A percentile compares a stretch with the other conserved stretches of the same genome.
phyloP scores from a whole-genome alignment of 208 protist genomes.

The Trypanosomatidae sp. region DNA sequence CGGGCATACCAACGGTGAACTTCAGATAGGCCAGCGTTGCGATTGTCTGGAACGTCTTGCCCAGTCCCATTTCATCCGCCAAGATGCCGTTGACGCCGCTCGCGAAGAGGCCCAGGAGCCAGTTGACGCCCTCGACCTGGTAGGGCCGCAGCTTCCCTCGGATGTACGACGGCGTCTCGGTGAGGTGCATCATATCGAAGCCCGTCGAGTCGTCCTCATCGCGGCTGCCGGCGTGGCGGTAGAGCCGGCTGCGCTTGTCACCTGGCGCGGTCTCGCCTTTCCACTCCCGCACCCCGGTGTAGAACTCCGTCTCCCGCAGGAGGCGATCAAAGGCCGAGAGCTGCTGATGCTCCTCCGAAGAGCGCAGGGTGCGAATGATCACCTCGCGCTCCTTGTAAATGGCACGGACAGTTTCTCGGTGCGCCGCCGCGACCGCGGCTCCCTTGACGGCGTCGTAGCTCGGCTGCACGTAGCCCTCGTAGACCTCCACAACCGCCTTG shows the following conservation, averaged over 20 bases:
- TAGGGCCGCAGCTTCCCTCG: constrained; percentile 95
- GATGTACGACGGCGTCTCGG: constrained; percentile 89
- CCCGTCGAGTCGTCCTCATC: constrained; percentile 50
- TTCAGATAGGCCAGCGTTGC: constrained; percentile 96
- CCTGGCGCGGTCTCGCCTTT: too few relatives aligned
- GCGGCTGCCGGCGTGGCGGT: constrained; percentile 19
- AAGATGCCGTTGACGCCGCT: constrained; percentile 98
- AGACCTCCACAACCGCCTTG: constrained; percentile 45
- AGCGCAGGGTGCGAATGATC: constrained; percentile 64
- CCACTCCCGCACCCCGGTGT: constrained; percentile 83
- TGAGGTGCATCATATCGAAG: constrained; percentile 69
- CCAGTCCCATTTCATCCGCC: constrained; percentile 99
- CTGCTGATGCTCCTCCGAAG: constrained; percentile 57
- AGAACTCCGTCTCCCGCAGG: constrained; percentile 85
- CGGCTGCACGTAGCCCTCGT: constrained; percentile 73
- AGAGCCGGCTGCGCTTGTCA: constrained; percentile 28
- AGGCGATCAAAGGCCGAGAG: constrained; percentile 76
- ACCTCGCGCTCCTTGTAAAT: constrained; percentile 71
- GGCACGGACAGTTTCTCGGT: too few relatives aligned
- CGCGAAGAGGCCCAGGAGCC: constrained; percentile 96
- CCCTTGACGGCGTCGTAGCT: too few relatives aligned
- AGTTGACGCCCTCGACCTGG: constrained; percentile 98
- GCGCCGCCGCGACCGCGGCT: too few relatives aligned
- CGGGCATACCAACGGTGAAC: constrained; percentile 84
- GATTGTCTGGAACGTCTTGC: constrained; percentile 98